Base-by-base conservation (phyloP, 179 eudicot species). In the Beta corolliflora region DNA sequence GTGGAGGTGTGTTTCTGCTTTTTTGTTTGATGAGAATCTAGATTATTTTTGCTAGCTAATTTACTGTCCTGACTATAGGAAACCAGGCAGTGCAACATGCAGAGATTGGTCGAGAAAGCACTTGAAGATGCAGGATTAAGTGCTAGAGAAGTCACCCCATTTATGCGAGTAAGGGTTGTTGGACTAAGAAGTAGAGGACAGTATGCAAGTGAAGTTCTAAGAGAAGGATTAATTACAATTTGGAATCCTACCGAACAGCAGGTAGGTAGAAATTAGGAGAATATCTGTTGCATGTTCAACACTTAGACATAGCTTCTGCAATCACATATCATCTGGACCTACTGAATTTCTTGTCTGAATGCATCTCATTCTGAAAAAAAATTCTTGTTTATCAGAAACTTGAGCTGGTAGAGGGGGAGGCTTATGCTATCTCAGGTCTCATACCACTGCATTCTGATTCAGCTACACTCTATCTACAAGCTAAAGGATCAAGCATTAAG, bases 211-310 rank as follows among this genome's bases (percentile, higher is more conserved):
- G 56, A 84, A 75, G 78, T 84, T 59, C 78, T 86, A 48, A 70
- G 79, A 61, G 87, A 89, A 74, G 99, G 99, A 75, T 87, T 95
- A 82, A 80, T 95, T 83, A 94, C 98, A 77, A 90, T 95, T 77
- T 95, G 99, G 99, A 94, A 90, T 79, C 99, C 99, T 21, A 88
- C 92, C 19, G 97, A 92, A 84, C 86, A 88, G 71, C 98, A 92
- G 97, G 99, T 91, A 84, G 80, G 71, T 56, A 59, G 50, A 77
- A 23, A 74, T 12, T 16, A 23, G 21, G 44, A 72, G 60, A 52
- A 25, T 29, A 36, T 71, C 52, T n/a, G 65, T 18, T 54, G 6
- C 75, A n/a, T 79, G 74, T 45, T 79, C 76, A 1, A 46, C 41
- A 69, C 14, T 52, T 10, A 77, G 36, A 60, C 15, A 18, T 61